A percentile compares a stretch with the other conserved stretches of the same genome.
Conservation (phyloP, 2,329 filamentous ascomycete species). For the Xylariaceae sp. region DNA sequence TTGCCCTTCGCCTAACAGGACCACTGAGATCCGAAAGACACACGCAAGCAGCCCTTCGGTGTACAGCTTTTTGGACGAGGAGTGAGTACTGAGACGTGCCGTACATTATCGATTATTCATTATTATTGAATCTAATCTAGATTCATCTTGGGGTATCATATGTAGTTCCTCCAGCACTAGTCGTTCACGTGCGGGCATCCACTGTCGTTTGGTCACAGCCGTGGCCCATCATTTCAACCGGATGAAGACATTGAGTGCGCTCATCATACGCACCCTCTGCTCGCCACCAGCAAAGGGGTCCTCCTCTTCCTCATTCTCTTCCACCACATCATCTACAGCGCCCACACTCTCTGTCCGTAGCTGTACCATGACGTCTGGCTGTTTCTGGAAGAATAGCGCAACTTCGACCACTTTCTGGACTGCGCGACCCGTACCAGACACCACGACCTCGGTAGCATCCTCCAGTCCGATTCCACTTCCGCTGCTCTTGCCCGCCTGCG, state of each 20-base stretch:
- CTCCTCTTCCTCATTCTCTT: constrained; percentile 28
- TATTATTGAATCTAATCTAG: too few relatives aligned
- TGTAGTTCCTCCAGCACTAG: too few relatives aligned
- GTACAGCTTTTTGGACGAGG: too few relatives aligned
- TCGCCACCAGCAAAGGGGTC: constrained; percentile 21
- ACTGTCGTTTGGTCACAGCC: neutral
- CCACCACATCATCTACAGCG: constrained; percentile 64
- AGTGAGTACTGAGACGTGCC: too few relatives aligned
- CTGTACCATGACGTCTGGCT: constrained; percentile 54
- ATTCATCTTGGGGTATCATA: too few relatives aligned
- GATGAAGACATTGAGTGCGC: constrained; percentile 46
- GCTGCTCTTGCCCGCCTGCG: constrained; percentile 13
- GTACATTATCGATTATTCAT: too few relatives aligned
- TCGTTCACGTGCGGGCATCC: neutral
- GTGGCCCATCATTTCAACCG: constrained; percentile 33
- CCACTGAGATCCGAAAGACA: too few relatives aligned
- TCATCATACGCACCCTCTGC: constrained; percentile 43
- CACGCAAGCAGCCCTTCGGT: too few relatives aligned
- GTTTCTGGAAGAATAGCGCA: constrained; percentile 60
- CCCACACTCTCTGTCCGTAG: constrained; percentile 59
- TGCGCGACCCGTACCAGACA: constrained; percentile 64
- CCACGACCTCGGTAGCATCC: constrained; percentile 44
- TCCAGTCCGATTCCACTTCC: constrained; percentile 28
- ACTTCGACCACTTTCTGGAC: constrained; percentile 60
- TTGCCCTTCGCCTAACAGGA: too few relatives aligned